These are phyloP conservation scores for Debaryomyces castellii DNA, from an alignment of 805 yeast species.

Conservation along the genomic window DNA sequence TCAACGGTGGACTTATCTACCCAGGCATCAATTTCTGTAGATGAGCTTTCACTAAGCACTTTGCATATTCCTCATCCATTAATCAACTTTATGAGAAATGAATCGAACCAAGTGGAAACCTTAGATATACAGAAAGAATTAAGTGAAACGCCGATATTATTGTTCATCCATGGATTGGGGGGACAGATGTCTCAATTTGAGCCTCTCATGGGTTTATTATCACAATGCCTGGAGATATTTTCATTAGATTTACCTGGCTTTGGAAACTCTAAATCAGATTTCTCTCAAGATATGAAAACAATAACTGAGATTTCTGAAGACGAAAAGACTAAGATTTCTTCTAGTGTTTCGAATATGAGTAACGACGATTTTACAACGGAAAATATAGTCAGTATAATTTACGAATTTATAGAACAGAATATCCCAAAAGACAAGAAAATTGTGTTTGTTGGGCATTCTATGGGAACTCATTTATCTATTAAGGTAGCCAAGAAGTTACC, in stretches of 20 bases:
- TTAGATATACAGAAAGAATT: constrained; percentile 34
- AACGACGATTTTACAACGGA: constrained; percentile 45
- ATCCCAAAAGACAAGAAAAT: constrained; percentile 42
- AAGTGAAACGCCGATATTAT: constrained; percentile 54
- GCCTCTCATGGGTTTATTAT: constrained; percentile 60
- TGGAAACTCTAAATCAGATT: constrained; percentile 50
- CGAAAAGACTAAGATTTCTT: constrained; percentile 32
- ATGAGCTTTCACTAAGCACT: constrained; percentile 38
- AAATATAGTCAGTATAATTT: constrained; percentile 39
- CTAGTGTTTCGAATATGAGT: constrained; percentile 26
- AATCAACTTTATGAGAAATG: constrained; percentile 24
- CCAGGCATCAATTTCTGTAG: constrained; percentile 20
- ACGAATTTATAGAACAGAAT: constrained; percentile 34
- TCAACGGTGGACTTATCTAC: constrained; percentile 34
- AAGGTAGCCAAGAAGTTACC: constrained; percentile 43
- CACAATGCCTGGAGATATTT: constrained; percentile 61
- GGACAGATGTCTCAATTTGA: constrained; percentile 89
- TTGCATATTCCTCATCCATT: constrained; percentile 55
- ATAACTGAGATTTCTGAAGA: constrained; percentile 23
- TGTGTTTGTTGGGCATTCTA: constrained; percentile 67
- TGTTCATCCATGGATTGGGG: constrained; percentile 86
- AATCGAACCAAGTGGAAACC: constrained; percentile 16
- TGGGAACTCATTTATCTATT: constrained; percentile 62
- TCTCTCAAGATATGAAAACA: constrained; percentile 11
- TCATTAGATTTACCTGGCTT: constrained; percentile 88